Base-by-base conservation (phyloP, 768 basidiomycete species). In the Obba rivulosa region DNA sequence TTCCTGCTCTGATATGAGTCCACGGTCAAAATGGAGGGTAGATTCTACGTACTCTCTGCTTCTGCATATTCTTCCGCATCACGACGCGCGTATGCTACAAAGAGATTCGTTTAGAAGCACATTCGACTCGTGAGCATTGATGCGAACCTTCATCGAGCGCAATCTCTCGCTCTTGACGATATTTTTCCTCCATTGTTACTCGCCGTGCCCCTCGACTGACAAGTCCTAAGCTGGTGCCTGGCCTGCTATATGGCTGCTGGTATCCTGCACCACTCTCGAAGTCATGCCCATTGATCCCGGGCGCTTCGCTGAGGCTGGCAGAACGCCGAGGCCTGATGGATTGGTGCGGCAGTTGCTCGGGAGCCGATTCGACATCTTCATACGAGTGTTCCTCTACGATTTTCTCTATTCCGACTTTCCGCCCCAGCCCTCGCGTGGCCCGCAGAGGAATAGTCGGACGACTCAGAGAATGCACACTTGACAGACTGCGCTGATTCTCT, bases 291-390 rank as follows among this genome's bases (percentile, higher is more conserved):
- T 50, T 42, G 36, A 16, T 43, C 39, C 50, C 20, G 45, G 48
- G 36, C 28, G 48, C 56, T 20, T 88, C 85, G 57, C 85, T 88
- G 43, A 89, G 68, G 62, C 86, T 87, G 14, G 84, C 83, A n/a
- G 86, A 88, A 47, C 87, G 75, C 48, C 87, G 72, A 42, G 83
- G 78, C 34, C 85, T 71, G 24, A 46, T 49, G n/a, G 48, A 78
- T 76, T 48, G 41, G 60, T 60, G 52, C 62, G 65, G 66, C 53
- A 50, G 57, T 60, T 39, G 55, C 57, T 58, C 53, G 46, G 57
- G 51, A 59, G 62, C 31, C 49, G 52, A 50, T 25, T 50, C 54
- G 1, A 37, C 13, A 17, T 59, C 55, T 37, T 56, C 55, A 34
- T 41, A 50, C 43, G 45, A 9, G 16, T 43, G 50, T 21, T 51